These are phyloP conservation scores for Colletotrichum coccodes DNA, from an alignment of 2,329 filamentous ascomycete genomes.

Conservation along the genomic window DNA sequence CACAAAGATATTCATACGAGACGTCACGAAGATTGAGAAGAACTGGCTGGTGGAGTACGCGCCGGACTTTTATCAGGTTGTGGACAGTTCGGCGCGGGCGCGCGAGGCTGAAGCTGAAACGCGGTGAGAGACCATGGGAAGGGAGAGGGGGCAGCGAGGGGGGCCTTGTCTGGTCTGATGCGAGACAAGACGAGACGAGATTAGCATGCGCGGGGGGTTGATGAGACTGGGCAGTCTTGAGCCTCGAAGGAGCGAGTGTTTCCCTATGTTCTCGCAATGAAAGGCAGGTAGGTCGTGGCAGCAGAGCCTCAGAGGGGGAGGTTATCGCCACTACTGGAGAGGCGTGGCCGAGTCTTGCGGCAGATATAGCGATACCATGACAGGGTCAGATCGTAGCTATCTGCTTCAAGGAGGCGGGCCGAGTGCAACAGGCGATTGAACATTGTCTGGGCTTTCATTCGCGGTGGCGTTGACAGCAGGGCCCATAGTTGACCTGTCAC, in stretches of 20 bases:
- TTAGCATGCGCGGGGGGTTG: neutral
- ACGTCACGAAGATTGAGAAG: constrained; percentile 94
- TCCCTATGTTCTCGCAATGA: neutral
- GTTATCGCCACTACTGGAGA: neutral
- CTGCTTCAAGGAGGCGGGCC: constrained; percentile 1
- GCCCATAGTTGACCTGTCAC: neutral
- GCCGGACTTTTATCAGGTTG: constrained; percentile 80
- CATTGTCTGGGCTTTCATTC: neutral
- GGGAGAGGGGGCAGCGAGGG: neutral
- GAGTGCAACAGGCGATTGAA: constrained; percentile 1
- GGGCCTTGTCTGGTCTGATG: neutral
- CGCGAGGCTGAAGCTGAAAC: constrained; percentile 35
- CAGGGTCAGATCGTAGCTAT: neutral
- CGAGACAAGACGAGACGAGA: constrained; percentile 20
- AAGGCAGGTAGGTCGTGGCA: neutral
- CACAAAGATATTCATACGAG: constrained; percentile 88
- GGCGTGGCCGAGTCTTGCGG: neutral
- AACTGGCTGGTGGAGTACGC: constrained; percentile 92
- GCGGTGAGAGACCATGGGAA: neutral
- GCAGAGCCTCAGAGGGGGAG: neutral
- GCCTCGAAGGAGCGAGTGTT: constrained; percentile 10
- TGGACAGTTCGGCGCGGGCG: constrained; percentile 32
- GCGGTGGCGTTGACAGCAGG: constrained; percentile 6
- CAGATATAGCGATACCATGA: constrained; percentile 4
- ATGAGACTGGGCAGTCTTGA: neutral